A percentile compares a stretch with the other conserved stretches of the same genome.
phyloP scores from a whole-genome alignment of 805 yeast genomes.

The Wickerhamiella australiensis region DNA sequence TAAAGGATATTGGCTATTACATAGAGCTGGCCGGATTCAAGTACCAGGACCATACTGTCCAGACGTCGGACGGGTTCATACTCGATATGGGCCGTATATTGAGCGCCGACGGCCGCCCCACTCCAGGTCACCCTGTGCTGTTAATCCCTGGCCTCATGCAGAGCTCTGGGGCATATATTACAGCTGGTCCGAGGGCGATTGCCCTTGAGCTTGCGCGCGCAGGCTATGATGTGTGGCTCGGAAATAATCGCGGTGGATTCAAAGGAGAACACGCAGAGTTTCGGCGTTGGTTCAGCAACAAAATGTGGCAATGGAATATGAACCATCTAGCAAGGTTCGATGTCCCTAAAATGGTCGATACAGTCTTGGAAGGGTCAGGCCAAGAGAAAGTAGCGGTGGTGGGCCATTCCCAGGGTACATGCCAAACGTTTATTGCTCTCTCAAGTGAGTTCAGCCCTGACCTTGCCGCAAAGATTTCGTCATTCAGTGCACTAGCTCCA shows the following conservation, averaged over 20 bases:
- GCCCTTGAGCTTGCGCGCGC: constrained; percentile 54
- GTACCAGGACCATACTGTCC: constrained; percentile 44
- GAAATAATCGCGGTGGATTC: constrained; percentile 83
- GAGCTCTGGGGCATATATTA: constrained; percentile 72
- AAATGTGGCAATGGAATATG: constrained; percentile 92
- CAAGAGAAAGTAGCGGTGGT: constrained; percentile 38
- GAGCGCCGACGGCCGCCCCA: neutral
- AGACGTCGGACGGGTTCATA: constrained; percentile 71
- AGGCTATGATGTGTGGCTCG: constrained; percentile 93
- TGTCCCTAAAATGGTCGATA: constrained; percentile 57
- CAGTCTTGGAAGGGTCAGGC: constrained; percentile 37
- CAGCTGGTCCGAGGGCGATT: constrained; percentile 69
- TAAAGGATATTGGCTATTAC: constrained; percentile 55
- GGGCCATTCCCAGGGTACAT: constrained; percentile 90
- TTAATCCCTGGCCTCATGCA: constrained; percentile 80
- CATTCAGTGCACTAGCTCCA: constrained; percentile 73
- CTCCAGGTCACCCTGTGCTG: constrained; percentile 44
- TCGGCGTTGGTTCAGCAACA: constrained; percentile 31
- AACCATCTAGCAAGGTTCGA: constrained; percentile 72
- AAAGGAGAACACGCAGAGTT: constrained; percentile 49
- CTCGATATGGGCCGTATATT: constrained; percentile 50
- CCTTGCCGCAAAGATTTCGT: constrained; percentile 44
- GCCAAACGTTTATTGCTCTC: constrained; percentile 66
- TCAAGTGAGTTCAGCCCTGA: constrained; percentile 36
- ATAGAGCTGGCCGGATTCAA: constrained; percentile 48